Conservation (phyloP, 192 early-diverging fungal species). For the Dissophora ornata region DNA sequence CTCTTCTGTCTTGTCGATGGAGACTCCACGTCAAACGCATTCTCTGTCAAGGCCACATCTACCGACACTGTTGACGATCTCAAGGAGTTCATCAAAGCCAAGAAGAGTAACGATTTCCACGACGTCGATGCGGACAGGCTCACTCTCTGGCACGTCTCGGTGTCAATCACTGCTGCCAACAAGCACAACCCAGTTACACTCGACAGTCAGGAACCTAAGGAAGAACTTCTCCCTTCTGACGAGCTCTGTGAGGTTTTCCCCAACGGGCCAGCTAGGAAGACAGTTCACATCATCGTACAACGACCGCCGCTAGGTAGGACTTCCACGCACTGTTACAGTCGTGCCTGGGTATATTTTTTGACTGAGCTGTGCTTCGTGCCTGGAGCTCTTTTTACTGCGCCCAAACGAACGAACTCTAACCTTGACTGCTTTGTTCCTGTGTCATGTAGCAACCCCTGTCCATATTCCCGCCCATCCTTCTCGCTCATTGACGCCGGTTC, state of each 20-base stretch:
- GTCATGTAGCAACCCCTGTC: no score
- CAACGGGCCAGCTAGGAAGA: neutral
- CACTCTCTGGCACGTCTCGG: constrained; percentile 4
- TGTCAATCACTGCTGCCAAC: neutral
- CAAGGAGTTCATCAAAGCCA: constrained; percentile 11
- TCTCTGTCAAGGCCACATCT: neutral
- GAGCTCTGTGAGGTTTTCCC: neutral
- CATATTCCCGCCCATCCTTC: no score
- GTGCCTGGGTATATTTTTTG: no score
- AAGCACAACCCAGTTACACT: neutral
- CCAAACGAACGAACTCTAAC: no score
- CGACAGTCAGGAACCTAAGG: neutral
- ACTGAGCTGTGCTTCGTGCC: no score
- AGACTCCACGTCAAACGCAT: constrained; percentile 8
- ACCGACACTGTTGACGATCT: constrained; percentile 6
- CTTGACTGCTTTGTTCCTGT: no score
- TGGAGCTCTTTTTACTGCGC: no score
- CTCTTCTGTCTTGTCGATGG: constrained; percentile 23
- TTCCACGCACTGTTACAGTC: no score
- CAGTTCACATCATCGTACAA: constrained; percentile 21
- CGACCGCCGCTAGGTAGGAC: constrained; percentile 4
- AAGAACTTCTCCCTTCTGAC: neutral
- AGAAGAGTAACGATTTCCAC: neutral
- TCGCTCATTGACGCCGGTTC: no score
- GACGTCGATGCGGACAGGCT: neutral